Conservation (phyloP, 176 grass and related monocot species). For the Avena atlantica region DNA sequence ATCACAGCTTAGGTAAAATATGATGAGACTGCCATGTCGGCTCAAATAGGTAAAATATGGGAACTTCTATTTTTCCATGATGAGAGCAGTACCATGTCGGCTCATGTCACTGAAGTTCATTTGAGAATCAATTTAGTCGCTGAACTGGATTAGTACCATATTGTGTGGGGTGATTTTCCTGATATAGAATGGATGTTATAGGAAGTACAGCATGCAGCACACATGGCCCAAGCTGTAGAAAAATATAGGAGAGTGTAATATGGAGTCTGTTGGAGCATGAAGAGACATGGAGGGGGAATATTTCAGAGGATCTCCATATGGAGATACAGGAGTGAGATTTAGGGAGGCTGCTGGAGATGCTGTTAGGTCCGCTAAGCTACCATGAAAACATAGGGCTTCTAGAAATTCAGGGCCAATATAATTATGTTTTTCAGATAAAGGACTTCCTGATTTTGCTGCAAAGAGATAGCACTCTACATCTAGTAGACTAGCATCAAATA, state of each 20-base stretch:
- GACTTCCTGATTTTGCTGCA: background rate
- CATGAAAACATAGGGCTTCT: background rate
- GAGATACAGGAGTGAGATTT: background rate
- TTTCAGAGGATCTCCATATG: background rate
- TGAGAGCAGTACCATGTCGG: too few relatives aligned
- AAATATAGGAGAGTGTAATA: background rate
- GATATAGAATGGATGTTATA: background rate
- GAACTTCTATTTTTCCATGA: too few relatives aligned
- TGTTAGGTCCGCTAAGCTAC: conserved; percentile 10
- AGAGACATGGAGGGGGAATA: background rate
- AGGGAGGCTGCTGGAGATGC: background rate
- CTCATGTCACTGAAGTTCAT: too few relatives aligned
- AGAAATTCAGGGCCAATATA: background rate
- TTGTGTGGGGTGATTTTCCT: background rate
- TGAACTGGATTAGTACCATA: background rate
- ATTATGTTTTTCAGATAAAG: background rate
- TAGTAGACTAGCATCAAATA: conserved; percentile 26
- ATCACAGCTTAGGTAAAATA: background rate
- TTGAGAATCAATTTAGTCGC: background rate
- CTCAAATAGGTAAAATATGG: too few relatives aligned
- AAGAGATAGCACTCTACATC: conserved; percentile 1
- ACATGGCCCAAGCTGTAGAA: background rate
- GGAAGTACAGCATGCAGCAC: background rate
- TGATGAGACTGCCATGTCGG: too few relatives aligned
- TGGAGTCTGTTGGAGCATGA: background rate